phyloP scores from a whole-genome alignment of 805 yeast species.

The Barnettozyma populi region DNA sequence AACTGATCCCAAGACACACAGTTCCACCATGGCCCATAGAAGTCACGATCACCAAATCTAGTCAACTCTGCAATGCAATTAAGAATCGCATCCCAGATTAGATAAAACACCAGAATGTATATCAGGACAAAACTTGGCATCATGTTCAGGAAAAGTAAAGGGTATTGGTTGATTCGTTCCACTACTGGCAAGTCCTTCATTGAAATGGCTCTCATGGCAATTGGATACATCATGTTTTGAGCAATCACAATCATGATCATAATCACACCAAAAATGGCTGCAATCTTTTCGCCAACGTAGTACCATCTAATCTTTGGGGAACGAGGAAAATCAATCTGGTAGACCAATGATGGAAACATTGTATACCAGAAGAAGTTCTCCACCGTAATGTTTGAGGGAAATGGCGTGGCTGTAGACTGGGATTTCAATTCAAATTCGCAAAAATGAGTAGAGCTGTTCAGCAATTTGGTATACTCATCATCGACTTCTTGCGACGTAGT shows the following conservation, averaged over 20 bases:
- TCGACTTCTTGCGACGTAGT: constrained; percentile 14
- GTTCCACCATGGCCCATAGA: constrained; percentile 98
- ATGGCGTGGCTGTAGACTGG: constrained; percentile 42
- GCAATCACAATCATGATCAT: constrained; percentile 76
- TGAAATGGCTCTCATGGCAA: constrained; percentile 54
- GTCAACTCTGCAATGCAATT: constrained; percentile 89
- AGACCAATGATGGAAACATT: constrained; percentile 86
- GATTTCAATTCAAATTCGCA: constrained; percentile 66
- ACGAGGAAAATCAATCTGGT: constrained; percentile 78
- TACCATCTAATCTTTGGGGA: constrained; percentile 61
- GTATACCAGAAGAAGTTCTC: constrained; percentile 68
- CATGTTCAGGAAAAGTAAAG: constrained; percentile 60
- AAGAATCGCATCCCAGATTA: constrained; percentile 93
- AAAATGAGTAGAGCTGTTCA: constrained; percentile 50
- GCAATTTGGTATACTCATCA: constrained; percentile 24
- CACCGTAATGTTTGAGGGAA: constrained; percentile 70
- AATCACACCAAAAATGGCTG: constrained; percentile 85
- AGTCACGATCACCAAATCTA: constrained; percentile 81
- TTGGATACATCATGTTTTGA: constrained; percentile 69
- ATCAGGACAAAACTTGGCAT: constrained; percentile 74
- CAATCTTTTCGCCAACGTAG: constrained; percentile 61
- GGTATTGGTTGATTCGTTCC: constrained; percentile 43
- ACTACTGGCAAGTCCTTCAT: constrained; percentile 44
- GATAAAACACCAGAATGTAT: constrained; percentile 73
- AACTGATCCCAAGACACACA: constrained; percentile 90